Percentiles rank a stretch among this genome's conserved stretches.
Evolutionary conservation across 2,329 filamentous ascomycete genomes (phyloP).

Genomic region (Xylariaceae sp.): DNA sequence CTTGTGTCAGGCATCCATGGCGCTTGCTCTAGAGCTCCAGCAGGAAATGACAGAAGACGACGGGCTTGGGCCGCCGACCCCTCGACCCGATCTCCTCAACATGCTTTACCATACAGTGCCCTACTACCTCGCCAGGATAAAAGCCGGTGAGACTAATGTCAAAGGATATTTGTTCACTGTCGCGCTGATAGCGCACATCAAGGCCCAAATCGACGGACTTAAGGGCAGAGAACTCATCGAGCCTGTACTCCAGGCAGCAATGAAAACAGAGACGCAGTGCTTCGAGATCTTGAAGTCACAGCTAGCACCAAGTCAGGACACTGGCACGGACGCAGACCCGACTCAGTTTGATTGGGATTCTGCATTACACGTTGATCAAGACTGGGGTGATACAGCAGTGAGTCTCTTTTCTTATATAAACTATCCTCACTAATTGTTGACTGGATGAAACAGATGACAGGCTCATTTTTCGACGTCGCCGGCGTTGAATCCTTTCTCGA

Average conservation of each 20-base stretch:
- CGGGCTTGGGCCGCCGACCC: conserved; percentile 30
- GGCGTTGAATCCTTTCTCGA: not conserved
- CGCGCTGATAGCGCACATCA: conserved; percentile 39
- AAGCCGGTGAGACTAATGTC: conserved; percentile 50
- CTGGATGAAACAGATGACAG: not conserved
- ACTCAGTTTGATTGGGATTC: conserved; percentile 23
- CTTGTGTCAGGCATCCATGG: conserved; percentile 32
- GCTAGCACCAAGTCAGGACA: conserved; percentile 12
- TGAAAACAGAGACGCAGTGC: conserved; percentile 33
- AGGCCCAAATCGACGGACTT: conserved; percentile 37
- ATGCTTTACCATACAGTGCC: conserved; percentile 38
- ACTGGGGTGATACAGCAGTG: conserved; percentile 33
- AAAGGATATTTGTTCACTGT: conserved; percentile 47
- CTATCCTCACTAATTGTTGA: not conserved
- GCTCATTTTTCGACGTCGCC: not conserved
- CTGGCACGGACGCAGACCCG: conserved; percentile 20
- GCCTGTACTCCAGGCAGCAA: conserved; percentile 35
- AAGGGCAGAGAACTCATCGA: conserved; percentile 31
- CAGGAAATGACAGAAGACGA: conserved; percentile 40
- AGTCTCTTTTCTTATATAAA: conserved; percentile 1
- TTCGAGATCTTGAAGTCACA: conserved; percentile 33
- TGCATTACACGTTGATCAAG: conserved; percentile 29
- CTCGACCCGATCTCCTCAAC: conserved; percentile 39
- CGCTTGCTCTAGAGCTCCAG: conserved; percentile 39
- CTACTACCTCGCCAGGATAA: conserved; percentile 40